phyloP scores from a whole-genome alignment of 768 basidiomycete genomes.

The Holtermannia corniformis region DNA sequence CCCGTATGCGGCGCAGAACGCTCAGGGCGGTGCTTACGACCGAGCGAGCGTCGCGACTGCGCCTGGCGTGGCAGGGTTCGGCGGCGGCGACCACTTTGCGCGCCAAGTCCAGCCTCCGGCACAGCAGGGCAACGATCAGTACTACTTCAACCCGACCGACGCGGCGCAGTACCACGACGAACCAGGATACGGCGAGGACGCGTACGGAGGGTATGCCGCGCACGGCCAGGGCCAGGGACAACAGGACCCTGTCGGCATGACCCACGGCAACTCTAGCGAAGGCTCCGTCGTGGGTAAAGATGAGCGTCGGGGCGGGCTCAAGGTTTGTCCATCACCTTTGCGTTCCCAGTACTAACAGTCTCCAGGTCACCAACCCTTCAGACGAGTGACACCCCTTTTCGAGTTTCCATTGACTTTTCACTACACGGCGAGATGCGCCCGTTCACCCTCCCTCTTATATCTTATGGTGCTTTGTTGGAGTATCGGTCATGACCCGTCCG shows the following conservation, averaged over 20 bases:
- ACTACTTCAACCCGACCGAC: slow-evolving; percentile 30
- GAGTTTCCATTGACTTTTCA: too few species aligned
- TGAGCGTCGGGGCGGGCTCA: not conserved
- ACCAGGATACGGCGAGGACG: not conserved
- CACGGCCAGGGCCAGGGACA: not conserved
- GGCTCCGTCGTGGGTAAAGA: not conserved
- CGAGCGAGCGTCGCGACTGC: slow-evolving; percentile 23
- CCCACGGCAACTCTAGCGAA: not conserved
- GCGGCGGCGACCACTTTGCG: slow-evolving; percentile 4
- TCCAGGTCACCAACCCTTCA: not conserved
- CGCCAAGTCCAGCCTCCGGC: slow-evolving; percentile 6
- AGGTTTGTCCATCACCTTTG: not conserved
- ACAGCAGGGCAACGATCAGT: slow-evolving; percentile 10
- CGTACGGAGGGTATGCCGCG: not conserved
- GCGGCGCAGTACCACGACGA: slow-evolving; percentile 22
- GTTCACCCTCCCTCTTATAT: too few species aligned
- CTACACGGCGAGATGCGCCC: too few species aligned
- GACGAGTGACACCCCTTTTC: too few species aligned
- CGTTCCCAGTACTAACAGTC: not conserved
- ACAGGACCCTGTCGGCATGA: not conserved
- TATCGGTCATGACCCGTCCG: too few species aligned
- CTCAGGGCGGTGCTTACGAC: slow-evolving; percentile 12
- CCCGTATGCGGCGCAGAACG: slow-evolving; percentile 26
- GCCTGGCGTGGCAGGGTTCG: slow-evolving; percentile 29
- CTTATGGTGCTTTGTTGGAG: too few species aligned